A percentile compares a stretch with the other conserved stretches of the same genome.
Conservation (phyloP, 331 rosid genomes). For the Malus hybrid region DNA sequence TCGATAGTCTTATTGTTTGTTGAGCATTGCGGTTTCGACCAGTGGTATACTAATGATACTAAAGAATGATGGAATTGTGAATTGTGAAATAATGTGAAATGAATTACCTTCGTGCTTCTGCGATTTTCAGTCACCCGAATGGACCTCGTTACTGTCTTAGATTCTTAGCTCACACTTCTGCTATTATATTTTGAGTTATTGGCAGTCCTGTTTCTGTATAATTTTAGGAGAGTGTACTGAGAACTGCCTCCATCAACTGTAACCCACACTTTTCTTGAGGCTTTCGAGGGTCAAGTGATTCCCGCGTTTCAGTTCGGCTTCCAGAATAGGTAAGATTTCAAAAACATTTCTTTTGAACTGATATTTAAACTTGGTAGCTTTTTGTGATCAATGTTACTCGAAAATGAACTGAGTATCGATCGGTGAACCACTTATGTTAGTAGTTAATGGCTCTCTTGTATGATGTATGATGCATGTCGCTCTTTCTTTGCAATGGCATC, state of each 20-base stretch:
- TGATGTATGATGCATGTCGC: not conserved
- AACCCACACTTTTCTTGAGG: not conserved
- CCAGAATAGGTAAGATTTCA: not conserved
- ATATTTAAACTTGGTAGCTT: not conserved
- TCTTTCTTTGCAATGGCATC: not conserved
- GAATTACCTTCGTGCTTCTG: not conserved
- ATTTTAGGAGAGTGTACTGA: not conserved
- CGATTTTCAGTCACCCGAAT: not conserved
- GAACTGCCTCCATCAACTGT: not conserved
- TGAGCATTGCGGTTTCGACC: not conserved
- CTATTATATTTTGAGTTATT: not conserved
- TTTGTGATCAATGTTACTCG: not conserved
- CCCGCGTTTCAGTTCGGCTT: not conserved
- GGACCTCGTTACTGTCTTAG: too few relatives aligned
- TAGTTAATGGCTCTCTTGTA: not conserved
- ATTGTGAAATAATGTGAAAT: not conserved
- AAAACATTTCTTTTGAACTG: not conserved
- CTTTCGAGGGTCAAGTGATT: not conserved
- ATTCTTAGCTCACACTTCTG: not conserved
- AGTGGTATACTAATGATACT: constrained; percentile 1
- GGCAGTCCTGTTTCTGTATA: not conserved
- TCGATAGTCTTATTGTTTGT: constrained; percentile 1
- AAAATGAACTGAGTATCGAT: not conserved
- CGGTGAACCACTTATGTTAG: not conserved
- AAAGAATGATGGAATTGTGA: not conserved